phyloP scores from a whole-genome alignment of 129 eudicot genomes.

The Deinandra increscens region DNA sequence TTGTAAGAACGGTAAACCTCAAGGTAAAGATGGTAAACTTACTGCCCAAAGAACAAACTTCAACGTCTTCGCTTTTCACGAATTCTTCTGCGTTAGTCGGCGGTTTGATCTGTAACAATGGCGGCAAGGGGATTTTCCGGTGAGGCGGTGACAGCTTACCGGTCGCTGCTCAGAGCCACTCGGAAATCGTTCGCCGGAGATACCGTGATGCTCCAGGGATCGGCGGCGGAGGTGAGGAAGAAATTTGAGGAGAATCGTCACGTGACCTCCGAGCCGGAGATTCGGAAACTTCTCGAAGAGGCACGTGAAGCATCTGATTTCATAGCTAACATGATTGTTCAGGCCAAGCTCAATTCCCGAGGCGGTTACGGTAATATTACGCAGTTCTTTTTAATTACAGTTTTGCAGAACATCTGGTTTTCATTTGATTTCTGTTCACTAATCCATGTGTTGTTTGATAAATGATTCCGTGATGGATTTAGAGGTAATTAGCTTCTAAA shows the following conservation, averaged over 20 bases:
- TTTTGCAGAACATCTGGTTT: constrained; percentile 4
- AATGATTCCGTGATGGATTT: constrained; percentile 11
- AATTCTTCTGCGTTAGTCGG: too few relatives aligned
- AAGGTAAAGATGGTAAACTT: too few relatives aligned
- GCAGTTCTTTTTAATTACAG: background rate
- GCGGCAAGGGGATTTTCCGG: constrained; percentile 36
- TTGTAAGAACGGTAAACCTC: too few relatives aligned
- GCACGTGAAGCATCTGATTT: constrained; percentile 81
- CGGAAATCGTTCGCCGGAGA: constrained; percentile 82
- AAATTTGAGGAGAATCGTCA: constrained; percentile 79
- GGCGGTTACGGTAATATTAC: constrained; percentile 66
- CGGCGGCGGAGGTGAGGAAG: constrained; percentile 75
- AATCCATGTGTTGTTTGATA: background rate
- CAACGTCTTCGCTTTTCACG: too few relatives aligned
- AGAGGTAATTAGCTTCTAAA: constrained; percentile 14
- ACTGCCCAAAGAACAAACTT: too few relatives aligned
- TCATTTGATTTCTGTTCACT: background rate
- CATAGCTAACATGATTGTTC: constrained; percentile 72
- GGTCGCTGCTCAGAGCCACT: constrained; percentile 68
- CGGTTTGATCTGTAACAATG: too few relatives aligned
- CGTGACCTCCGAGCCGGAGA: constrained; percentile 60
- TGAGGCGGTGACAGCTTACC: constrained; percentile 66
- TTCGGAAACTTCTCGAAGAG: constrained; percentile 54
- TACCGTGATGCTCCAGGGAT: constrained; percentile 58
- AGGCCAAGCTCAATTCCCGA: constrained; percentile 70